A percentile compares a stretch with the other conserved stretches of the same genome.
These are phyloP conservation scores for Carnegiea gigantea DNA, from an alignment of 179 eudicot genomes.

Conservation along the genomic window DNA sequence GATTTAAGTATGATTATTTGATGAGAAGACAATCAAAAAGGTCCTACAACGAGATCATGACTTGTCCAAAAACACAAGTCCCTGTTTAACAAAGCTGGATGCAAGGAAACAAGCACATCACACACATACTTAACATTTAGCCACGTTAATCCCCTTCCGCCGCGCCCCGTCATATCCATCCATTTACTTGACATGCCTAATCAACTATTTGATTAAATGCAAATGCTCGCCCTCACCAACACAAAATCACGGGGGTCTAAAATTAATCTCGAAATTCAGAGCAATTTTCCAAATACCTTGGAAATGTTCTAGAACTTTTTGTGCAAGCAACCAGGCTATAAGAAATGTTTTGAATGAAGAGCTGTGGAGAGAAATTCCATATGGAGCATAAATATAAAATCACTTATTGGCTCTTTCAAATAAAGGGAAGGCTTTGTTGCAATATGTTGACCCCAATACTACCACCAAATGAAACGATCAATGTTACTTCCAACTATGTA, in stretches of 20 bases:
- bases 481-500: not conserved
- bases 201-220: too few relatives aligned
- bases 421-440: slow-evolving; percentile 5
- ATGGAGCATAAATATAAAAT: too few relatives aligned
- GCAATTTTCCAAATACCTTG: slow-evolving; percentile 15
- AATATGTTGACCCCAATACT: not conserved
- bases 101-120: not conserved
- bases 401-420: not conserved
- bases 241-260: too few relatives aligned
- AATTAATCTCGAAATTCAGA: too few relatives aligned
- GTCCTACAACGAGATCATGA: not conserved
- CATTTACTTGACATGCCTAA: too few relatives aligned
- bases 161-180: too few relatives aligned
- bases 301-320: not conserved
- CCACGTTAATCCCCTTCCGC: too few relatives aligned
- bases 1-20: too few relatives aligned
- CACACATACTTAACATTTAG: not conserved
- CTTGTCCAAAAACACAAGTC: not conserved
- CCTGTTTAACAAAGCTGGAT: not conserved
- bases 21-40: not conserved
- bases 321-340: too few relatives aligned
- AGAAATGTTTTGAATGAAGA: too few relatives aligned
- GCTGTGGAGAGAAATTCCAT: too few relatives aligned
- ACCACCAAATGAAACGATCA: not conserved
- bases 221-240: too few relatives aligned